Base-by-base conservation (phyloP, 352 stramenopile species). In the Phytopythium chamaehyphon region DNA sequence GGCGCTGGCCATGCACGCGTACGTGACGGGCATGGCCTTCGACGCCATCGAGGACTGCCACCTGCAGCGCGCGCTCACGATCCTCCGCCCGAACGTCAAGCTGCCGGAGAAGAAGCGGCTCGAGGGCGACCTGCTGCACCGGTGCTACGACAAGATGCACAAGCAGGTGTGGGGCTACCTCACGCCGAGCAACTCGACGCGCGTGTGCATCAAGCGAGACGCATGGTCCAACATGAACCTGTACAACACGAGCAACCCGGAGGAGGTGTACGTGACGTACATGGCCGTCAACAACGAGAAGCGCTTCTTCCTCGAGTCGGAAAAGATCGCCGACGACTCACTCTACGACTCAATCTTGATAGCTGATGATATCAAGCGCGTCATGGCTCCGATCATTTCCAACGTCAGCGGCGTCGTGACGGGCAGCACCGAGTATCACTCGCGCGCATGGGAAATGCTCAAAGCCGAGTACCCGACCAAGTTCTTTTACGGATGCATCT, bases 401-500 rank as follows among this genome's bases (percentile, higher is more conserved):
- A 85, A 77, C 15, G 72, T 90, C 0, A 88, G 77, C 54, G 82
- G 82, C 16, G 79, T 88, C 6, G 77, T 90, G 31, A 93, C 82
- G 11, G 82, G 76, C 7, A 88, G 71, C 55, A 93, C 77, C 1
- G 71, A 87, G 59, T 83, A 77, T 56, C 76, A 93, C 39, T 83
- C 76, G 12, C 69, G 73, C 36, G 79, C 82, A 5, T 93, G 82
- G 82, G 77, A 90, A 62, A 81, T 90, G 70, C 75, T 93, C 35
- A 93, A 93, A 55, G 70, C 66, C 2, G 79, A 93, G 57, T 90
- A 84, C 51, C 82, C 82, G 40, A 90, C 82, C 47, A 93, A 90
- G 61, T 93, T 93, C 47, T 93, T 93, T 55, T 93, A 93, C 40
- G 82, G 82, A 6, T 93, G 82, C 51, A 90, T 89, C 59, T 87